These are phyloP conservation scores for Wickerhamiella bombiphila DNA, from an alignment of 805 yeast genomes.

Conservation along the genomic window DNA sequence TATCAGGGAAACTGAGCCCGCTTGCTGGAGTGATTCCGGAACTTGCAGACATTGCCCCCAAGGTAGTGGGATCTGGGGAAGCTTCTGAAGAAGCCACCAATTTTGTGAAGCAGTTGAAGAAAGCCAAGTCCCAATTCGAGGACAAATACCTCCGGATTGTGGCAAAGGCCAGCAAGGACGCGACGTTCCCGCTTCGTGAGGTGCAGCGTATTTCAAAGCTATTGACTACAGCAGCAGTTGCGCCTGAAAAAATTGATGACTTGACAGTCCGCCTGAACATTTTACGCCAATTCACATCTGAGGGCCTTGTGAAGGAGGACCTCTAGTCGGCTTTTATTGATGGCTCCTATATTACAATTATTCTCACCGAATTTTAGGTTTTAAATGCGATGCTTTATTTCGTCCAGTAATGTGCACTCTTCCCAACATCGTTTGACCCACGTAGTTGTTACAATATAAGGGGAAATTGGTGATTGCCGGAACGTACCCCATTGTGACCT, in stretches of 20 bases:
- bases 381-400: constrained; percentile 7
- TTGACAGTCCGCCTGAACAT: constrained; percentile 39
- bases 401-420: constrained; percentile 19
- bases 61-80: constrained; percentile 9
- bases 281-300: constrained; percentile 17
- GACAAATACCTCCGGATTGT: constrained; percentile 19
- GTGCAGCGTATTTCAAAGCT: constrained; percentile 31
- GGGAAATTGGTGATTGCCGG: constrained; percentile 1
- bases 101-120: constrained; percentile 22
- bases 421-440: constrained; percentile 29
- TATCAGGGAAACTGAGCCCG: constrained; percentile 28
- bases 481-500: not conserved
- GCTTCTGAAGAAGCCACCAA: constrained; percentile 21
- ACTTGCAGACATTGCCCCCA: constrained; percentile 23
- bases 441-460: constrained; percentile 23
- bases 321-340: not conserved
- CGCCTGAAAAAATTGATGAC: constrained; percentile 33
- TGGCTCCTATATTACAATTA: too few species aligned
- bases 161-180: constrained; percentile 18
- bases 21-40: constrained; percentile 30
- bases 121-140: constrained; percentile 11
- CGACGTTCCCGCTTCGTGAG: constrained; percentile 33
- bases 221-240: constrained; percentile 26
- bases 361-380: too few species aligned
- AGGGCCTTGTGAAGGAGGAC: not conserved